phyloP scores from a whole-genome alignment of 192 early-diverging fungal species.

The Backusella mclennaniae region DNA sequence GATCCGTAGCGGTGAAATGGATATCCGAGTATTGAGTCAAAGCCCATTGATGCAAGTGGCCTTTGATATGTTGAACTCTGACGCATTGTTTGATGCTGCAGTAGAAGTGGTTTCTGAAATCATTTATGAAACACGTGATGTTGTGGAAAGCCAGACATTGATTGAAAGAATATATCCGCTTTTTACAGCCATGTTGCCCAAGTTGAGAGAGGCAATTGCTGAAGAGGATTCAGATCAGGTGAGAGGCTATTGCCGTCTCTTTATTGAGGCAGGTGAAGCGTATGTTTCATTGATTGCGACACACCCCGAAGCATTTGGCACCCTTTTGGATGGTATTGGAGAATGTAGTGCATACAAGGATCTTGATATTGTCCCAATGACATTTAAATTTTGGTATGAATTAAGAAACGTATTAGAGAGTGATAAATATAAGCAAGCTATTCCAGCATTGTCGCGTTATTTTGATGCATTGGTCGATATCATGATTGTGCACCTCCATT shows the following conservation, averaged over 20 bases:
- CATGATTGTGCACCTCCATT: slow-evolving; percentile 85
- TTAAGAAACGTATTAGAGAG: slow-evolving; percentile 65
- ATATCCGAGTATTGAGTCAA: slow-evolving; percentile 53
- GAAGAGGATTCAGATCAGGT: slow-evolving; percentile 79
- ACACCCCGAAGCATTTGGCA: slow-evolving; percentile 64
- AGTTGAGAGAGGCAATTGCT: slow-evolving; percentile 43
- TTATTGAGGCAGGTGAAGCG: slow-evolving; percentile 88
- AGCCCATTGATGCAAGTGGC: slow-evolving; percentile 68
- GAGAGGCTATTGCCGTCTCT: slow-evolving; percentile 83
- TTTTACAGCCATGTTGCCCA: slow-evolving; percentile 47
- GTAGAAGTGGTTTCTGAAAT: slow-evolving; percentile 85
- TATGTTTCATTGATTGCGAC: slow-evolving; percentile 73
- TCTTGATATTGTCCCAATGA: slow-evolving; percentile 85
- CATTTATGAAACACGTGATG: slow-evolving; percentile 65
- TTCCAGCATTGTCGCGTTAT: slow-evolving; percentile 58
- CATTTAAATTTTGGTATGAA: slow-evolving; percentile 89
- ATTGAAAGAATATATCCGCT: slow-evolving; percentile 64
- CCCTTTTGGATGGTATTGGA: slow-evolving; percentile 80
- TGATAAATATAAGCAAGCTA: slow-evolving; percentile 47
- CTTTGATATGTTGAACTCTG: slow-evolving; percentile 70
- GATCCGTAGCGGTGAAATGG: slow-evolving; percentile 81
- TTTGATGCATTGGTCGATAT: slow-evolving; percentile 73
- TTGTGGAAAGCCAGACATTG: slow-evolving; percentile 48
- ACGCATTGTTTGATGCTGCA: slow-evolving; percentile 78
- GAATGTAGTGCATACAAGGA: slow-evolving; percentile 78